Base-by-base conservation (phyloP, 2,329 filamentous ascomycete genomes). In the Aureobasidium uvarum region DNA sequence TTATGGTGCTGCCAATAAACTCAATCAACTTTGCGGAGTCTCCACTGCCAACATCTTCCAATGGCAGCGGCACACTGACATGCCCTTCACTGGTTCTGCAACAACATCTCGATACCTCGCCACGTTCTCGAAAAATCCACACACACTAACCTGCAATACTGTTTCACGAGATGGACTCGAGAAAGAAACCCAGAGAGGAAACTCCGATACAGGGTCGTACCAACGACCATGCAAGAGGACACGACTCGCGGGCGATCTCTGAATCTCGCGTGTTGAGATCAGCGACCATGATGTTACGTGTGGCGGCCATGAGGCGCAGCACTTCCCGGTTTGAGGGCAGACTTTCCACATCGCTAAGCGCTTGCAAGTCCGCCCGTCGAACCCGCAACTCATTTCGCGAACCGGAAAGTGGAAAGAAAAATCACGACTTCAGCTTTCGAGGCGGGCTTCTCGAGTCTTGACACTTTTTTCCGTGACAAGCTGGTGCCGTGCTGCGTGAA, bases 271-370 rank as follows among this genome's bases (percentile, higher is more conserved):
- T 23, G 41, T 8, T 46, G 43, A 60, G 41, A 46, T 58, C 54
- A 55, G n/a, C 51, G 18, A 23, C 31, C 56, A 60, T 46, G 41
- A 48, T 60, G 56, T 2, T 60, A n/a, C n/a, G 54, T 48, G 56
- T 60, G 54, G 54, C 54, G 45, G 39, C 56, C 41, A 31, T 60
- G 56, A 46, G 56, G 56, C 56, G 56, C 56, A 60, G 56, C 56
- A 48, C 41, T 46, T 18, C 36, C 41, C 28, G 13, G 28, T 60
- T 60, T 16, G 48, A 43, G 56, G 39, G 25, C 55, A 58, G 38
- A 25, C 38, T 58, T 60, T 60, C 28, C 41, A 16, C 55, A 45
- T 55, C 33, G 48, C 48, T 51, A 51, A 51, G n/a, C 56, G 39
- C 54, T 58, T 33, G 54, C 54, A 45, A 45, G 38, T 58, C 38